Evolutionary conservation across 2,329 filamentous ascomycete species (phyloP).

Genomic region (Pseudopyricularia javanii): DNA sequence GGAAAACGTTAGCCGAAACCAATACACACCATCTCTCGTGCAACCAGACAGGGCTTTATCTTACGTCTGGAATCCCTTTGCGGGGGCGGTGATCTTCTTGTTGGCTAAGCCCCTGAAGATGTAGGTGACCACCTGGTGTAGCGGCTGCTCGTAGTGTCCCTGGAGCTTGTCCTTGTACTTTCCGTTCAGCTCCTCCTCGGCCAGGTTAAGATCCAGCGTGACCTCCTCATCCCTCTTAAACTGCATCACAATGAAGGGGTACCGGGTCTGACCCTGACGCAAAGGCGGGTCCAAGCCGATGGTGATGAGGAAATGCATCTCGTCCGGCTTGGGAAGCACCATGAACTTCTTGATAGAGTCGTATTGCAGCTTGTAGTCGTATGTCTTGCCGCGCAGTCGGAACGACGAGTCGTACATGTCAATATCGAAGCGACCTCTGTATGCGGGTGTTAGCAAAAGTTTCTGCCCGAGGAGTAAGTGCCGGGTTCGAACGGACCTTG

Average conservation of each 20-base stretch:
- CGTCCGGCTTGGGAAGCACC: slow-evolving; percentile 95
- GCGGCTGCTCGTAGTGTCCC: slow-evolving; percentile 82
- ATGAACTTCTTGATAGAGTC: slow-evolving; percentile 98
- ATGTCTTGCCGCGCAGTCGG: slow-evolving; percentile 93
- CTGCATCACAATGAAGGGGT: slow-evolving; percentile 98
- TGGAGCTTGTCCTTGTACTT: slow-evolving; percentile 85
- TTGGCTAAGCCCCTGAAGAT: slow-evolving; percentile 90
- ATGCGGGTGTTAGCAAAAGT: slow-evolving; percentile 2
- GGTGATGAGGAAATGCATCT: slow-evolving; percentile 87
- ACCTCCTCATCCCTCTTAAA: slow-evolving; percentile 97
- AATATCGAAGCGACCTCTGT: slow-evolving; percentile 95
- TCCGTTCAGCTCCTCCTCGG: slow-evolving; percentile 71
- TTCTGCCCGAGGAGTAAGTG: slow-evolving; percentile 3
- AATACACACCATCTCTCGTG: neutral
- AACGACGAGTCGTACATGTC: slow-evolving; percentile 99
- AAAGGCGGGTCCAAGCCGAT: slow-evolving; percentile 90
- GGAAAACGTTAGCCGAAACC: neutral
- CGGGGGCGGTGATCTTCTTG: slow-evolving; percentile 89
- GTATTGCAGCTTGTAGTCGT: slow-evolving; percentile 99
- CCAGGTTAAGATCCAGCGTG: slow-evolving; percentile 90
- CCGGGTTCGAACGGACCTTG: slow-evolving; percentile 43
- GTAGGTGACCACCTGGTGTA: slow-evolving; percentile 86
- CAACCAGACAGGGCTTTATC: slow-evolving; percentile 10
- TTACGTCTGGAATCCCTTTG: slow-evolving; percentile 80
- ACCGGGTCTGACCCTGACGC: slow-evolving; percentile 92